Base-by-base conservation (phyloP, 106 monocot genomes). In the Acanthochlamys bracteata region DNA sequence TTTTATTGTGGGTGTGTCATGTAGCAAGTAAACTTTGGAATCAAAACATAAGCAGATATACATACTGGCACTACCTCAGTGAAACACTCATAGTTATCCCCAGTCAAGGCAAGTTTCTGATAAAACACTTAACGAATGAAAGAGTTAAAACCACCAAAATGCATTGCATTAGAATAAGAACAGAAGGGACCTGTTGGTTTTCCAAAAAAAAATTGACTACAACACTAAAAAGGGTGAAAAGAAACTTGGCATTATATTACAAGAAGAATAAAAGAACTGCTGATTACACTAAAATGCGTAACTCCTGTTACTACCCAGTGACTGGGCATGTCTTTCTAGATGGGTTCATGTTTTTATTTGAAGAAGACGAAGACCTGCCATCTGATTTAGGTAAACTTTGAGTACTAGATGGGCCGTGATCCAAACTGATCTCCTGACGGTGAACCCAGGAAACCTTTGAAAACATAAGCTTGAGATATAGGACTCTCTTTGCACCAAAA, bases 271-370 rank as follows among this genome's bases (percentile, higher is more conserved):
- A 63, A 72, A 68, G 33, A 68, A 76, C 56, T 25, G 39, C 42
- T 73, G 52, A 16, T 71, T 51, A 65, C 59, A 21, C 64, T 66
- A 66, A 77, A 41, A 43, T 91, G 83, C 76, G 91, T 98, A 11
- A 73, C 96, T 11, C 96, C 96, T 0, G 96, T 98, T 14, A 98
- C 85, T 52, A 98, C 59, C 96, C 96, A 98, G 58, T 98, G 91
- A 7, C 96, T 91, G 0, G 96, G 96, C 0, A 76, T 67, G 61
- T 98, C 88, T 67, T 91, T 2, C 55, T 55, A 41, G 54, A 24
- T 4, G 71, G 71, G 52, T 58, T 63, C 0, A 75, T 66, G 4
- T 16, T 58, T 11, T 82, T 76, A 24, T 56, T 70, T 7, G 75
- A 73, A 14, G 12, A 14, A 59, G 76, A 80, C 15, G 80, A 72